Base-by-base conservation (phyloP, 805 yeast genomes). In the Monosporozyma aquatica region DNA sequence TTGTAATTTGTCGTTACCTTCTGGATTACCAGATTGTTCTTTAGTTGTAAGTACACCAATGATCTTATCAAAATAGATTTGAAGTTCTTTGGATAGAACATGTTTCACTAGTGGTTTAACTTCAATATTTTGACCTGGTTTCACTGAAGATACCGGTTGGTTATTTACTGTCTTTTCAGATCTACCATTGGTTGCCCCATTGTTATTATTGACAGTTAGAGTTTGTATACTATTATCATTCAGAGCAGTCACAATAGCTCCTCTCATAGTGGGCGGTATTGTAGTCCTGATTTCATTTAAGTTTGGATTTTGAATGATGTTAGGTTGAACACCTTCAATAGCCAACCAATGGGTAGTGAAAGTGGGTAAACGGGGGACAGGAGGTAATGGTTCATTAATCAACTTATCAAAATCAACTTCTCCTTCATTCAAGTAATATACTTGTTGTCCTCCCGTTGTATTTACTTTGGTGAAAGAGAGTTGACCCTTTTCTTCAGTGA, bases 261-360 rank as follows among this genome's bases (percentile, higher is more conserved):
- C 97, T 52, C 96, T 73, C 34, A 79, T 71, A 23, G 78, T 70
- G 4, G 95, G 87, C 15, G 95, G 84, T 43, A 86, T 66, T 26
- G 77, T 74, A 10, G 56, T 45, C 58, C 80, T 78, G 47, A 90
- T 80, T 52, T 89, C 97, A 40, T 78, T 71, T 39, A 81, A 74
- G 15, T 68, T 60, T 20, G 99, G 99, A 65, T 92, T 92, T 64
- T 94, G 98, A 2, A 97, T 95, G 43, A 92, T 90, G 25, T 92
- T 81, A 1, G 99, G 98, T 59, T 92, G 99, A 7, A 92, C 95
- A 44, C 99, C 99, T 64, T 92, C 99, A 42, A 92, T 85, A 0
- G 98, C 97, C 25, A 94, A 70, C 97, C 98, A 90, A 60, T 84
- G 95, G 5, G 97, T 95, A 0, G 97, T 87, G 61, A 85, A 89